Evolutionary conservation across 1,139 yeast species (phyloP).

Genomic region (Pneumocystis wakefieldiae): DNA sequence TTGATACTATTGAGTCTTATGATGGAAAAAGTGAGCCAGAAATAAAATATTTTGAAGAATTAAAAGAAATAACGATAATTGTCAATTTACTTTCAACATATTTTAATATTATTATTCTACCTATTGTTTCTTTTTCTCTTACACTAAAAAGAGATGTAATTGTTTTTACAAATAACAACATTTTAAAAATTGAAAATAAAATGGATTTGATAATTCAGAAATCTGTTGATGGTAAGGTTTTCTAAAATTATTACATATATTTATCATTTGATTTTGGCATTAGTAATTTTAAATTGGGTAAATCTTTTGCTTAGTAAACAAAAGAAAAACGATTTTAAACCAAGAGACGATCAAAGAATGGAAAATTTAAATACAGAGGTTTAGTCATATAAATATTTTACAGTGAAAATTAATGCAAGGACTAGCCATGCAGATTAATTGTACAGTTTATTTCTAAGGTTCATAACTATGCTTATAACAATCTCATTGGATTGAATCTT

Average conservation of each 20-base stretch:
- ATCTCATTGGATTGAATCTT: slow-evolving; percentile 42
- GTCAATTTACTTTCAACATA: slow-evolving; percentile 55
- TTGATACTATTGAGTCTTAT: slow-evolving; percentile 30
- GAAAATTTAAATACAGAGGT: slow-evolving; percentile 16
- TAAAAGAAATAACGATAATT: slow-evolving; percentile 47
- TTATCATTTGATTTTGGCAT: not conserved
- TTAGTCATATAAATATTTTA: slow-evolving; percentile 16
- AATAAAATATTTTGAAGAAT: slow-evolving; percentile 36
- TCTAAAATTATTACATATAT: not conserved
- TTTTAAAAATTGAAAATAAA: slow-evolving; percentile 52
- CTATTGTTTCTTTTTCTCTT: slow-evolving; percentile 45
- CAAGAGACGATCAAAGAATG: slow-evolving; percentile 26
- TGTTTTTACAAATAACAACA: slow-evolving; percentile 49
- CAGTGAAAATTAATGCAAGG: slow-evolving; percentile 44
- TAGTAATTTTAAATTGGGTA: slow-evolving; percentile 21
- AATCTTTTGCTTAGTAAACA: slow-evolving; percentile 40
- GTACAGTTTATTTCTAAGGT: slow-evolving; percentile 34
- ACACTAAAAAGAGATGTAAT: slow-evolving; percentile 42
- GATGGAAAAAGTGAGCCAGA: slow-evolving; percentile 28
- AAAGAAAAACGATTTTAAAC: slow-evolving; percentile 44
- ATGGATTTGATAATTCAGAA: slow-evolving; percentile 52
- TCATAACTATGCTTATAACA: slow-evolving; percentile 21
- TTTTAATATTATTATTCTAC: slow-evolving; percentile 55
- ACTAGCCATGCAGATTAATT: slow-evolving; percentile 45
- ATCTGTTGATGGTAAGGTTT: slow-evolving; percentile 28